Evolutionary conservation across 202 grass and related monocot species (phyloP), one percentile per base, ranked within the genome.

Genomic region (Sporobolus alterniflorus): DNA sequence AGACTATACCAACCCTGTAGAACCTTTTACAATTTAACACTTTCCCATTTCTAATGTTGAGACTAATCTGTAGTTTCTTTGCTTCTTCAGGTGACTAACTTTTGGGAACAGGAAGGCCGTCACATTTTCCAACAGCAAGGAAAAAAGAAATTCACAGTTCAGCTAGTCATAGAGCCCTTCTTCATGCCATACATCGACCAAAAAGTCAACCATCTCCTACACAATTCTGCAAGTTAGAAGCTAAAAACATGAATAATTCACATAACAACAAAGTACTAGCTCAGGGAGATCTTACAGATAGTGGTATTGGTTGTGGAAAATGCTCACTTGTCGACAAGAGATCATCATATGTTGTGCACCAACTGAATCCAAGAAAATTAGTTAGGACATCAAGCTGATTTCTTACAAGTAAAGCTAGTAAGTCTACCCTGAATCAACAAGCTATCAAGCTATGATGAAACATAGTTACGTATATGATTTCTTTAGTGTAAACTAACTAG

Each of bases 131-230:
- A 80, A 80, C 54, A 49, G 42, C 15, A 62, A 73, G 56, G 10
- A 0, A 8, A 33, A 64, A 71, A 16, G 39, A 44, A 84, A 72
- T 22, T n/a, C 28, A 55, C 9, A 28, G 34, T 44, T 71, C 54
- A 48, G 57, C 82, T 97, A 97, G 89, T 97, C 90, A 29, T 83
- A 94, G 11, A 94, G 77, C 51, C 92, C 94, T 83, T 94, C 92
- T 85, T 97, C 94, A 69, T 94, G 90, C 92, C 92, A 97, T 63
- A 92, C 68, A 73, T 97, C 92, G 2, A 94, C 94, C 88, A 97
- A 90, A 89, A 97, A 97, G 87, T 97, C 94, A 28, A 97, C 90
- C 94, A 97, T 97, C 64, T 97, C 92, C 94, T 97, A 82, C 29
- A 71, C 31, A 78, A 64, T 76, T 67, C 41, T 9, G 29, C 36